Evolutionary conservation across 306 rosid species (phyloP).

Genomic region (Castanea mollissima): DNA sequence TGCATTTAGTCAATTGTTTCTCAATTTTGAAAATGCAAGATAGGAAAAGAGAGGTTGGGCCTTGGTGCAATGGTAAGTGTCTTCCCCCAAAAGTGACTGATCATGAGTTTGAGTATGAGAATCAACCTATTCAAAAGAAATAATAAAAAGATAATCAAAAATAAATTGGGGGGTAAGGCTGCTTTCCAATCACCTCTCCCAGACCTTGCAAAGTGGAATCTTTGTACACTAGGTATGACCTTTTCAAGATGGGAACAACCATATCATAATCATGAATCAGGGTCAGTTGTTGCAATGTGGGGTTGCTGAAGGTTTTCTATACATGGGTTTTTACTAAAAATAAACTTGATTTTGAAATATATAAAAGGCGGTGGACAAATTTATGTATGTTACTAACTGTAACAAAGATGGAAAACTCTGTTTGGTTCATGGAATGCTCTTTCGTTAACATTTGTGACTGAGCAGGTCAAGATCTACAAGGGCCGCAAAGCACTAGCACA

Average conservation of each 20-base stretch:
- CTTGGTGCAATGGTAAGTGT: too few species aligned
- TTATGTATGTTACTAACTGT: background rate
- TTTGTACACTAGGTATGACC: too few species aligned
- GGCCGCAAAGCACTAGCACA: constrained; percentile 86
- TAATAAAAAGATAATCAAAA: too few species aligned
- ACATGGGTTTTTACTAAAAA: background rate
- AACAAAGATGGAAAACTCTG: background rate
- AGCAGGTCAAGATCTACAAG: constrained; percentile 78
- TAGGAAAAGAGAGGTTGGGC: too few species aligned
- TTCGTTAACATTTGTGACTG: constrained; percentile 11
- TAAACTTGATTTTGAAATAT: background rate
- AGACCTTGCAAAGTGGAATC: too few species aligned
- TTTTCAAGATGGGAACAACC: background rate
- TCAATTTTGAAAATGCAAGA: background rate
- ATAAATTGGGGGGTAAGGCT: too few species aligned
- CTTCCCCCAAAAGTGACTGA: too few species aligned
- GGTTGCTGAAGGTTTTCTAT: background rate
- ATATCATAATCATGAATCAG: background rate
- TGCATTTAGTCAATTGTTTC: background rate
- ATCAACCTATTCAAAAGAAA: too few species aligned
- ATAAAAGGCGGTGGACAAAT: background rate
- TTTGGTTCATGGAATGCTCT: background rate
- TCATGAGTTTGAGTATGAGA: too few species aligned
- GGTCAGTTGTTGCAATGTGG: background rate
- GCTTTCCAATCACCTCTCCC: too few species aligned